phyloP scores from a whole-genome alignment of 441 rosid species.

The Daphne laureola region DNA sequence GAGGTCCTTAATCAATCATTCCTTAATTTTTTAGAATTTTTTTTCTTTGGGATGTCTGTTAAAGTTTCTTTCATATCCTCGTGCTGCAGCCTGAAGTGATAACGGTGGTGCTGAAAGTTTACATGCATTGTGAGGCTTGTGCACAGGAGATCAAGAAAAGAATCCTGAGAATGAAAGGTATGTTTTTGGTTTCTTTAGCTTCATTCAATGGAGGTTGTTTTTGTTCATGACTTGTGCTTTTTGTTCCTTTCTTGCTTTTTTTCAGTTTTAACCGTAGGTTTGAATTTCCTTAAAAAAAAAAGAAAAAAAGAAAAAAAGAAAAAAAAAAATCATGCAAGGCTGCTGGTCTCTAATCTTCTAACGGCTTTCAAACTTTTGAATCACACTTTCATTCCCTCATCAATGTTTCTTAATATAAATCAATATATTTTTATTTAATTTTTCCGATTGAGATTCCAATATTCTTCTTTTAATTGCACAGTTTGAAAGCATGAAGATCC shows the following conservation, averaged over 20 bases:
- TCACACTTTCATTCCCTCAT: slow-evolving; percentile 16
- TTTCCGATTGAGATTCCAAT: slow-evolving; percentile 14
- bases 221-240: slow-evolving; percentile 16
- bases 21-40: neutral
- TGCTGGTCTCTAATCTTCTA: slow-evolving; percentile 2
- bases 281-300: too few species aligned
- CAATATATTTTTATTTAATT: slow-evolving; percentile 6
- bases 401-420: slow-evolving; percentile 6
- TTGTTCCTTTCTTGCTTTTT: neutral
- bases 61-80: neutral
- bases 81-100: slow-evolving; percentile 48
- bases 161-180: slow-evolving; percentile 81
- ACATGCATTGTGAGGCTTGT: slow-evolving; percentile 97
- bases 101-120: slow-evolving; percentile 59
- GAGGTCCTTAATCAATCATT: slow-evolving; percentile 32
- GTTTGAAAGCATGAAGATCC: slow-evolving; percentile 10
- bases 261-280: neutral
- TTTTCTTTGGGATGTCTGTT: slow-evolving; percentile 3
- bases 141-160: slow-evolving; percentile 78
- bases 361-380: slow-evolving; percentile 13
- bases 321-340: too few species aligned
- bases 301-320: too few species aligned
- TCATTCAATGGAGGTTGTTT: neutral
- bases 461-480: slow-evolving; percentile 1
- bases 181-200: neutral